A percentile compares a stretch with the other conserved stretches of the same genome.
Conservation (phyloP, 2,329 filamentous ascomycete species). For the Cordyceps cateniannulata region DNA sequence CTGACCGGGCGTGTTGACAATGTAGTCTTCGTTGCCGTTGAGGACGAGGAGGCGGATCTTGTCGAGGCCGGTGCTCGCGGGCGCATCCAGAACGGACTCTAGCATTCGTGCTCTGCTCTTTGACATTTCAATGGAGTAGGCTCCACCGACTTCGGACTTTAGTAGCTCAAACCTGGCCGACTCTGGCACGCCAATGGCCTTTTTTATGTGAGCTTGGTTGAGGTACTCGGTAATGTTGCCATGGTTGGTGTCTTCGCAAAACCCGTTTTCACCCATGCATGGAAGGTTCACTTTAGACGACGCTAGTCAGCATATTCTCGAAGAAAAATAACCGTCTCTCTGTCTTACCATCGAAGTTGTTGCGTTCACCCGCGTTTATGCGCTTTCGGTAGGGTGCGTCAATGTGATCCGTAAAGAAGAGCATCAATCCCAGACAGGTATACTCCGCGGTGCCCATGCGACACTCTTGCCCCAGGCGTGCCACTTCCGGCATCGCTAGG, state of each 20-base stretch:
- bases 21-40: constrained; percentile 17
- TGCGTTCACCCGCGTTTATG: constrained; percentile 31
- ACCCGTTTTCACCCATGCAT: not conserved
- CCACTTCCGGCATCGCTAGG: constrained; percentile 32
- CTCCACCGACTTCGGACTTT: not conserved
- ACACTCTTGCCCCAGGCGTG: not conserved
- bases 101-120: not conserved
- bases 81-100: not conserved
- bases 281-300: constrained; percentile 15
- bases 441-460: not conserved
- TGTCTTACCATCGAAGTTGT: constrained; percentile 37
- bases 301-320: constrained; percentile 25
- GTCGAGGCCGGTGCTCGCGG: not conserved
- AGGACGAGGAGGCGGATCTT: constrained; percentile 16
- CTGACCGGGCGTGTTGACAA: constrained; percentile 19
- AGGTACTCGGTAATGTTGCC: constrained; percentile 17
- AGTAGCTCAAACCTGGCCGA: constrained; percentile 9
- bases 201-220: constrained; percentile 14
- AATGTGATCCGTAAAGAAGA: constrained; percentile 32
- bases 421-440: constrained; percentile 32
- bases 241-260: constrained; percentile 20
- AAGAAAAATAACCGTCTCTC: constrained; percentile 22
- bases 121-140: not conserved
- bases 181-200: constrained; percentile 16
- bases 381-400: constrained; percentile 35